Evolutionary conservation across 345 rosid species (phyloP), one percentile per base, ranked within the genome.

Genomic region (Heritiera fomes): DNA sequence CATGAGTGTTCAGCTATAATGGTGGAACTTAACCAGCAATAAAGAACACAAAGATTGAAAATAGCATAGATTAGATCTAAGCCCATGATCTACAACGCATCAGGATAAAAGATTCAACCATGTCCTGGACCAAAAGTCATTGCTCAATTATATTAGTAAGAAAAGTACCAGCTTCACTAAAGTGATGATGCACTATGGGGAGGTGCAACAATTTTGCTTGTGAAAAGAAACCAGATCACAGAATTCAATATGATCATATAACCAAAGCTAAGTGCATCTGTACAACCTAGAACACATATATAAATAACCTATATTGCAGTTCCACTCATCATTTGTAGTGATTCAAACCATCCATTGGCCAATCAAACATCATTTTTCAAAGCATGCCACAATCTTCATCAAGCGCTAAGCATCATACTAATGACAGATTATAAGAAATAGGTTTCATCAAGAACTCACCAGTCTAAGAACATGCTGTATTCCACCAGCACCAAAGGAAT

Each of bases 401-500:
- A 34, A 18, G 49, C 23, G 32, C 45, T n/a, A 55, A 55, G 18
- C 30, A 18, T 56, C 76, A 38, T 56, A 55, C 5, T 10, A 47
- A 56, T 18, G 53, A 47, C 3, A 4, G 20, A 28, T n/a, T 10
- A 62, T 32, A 38, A 65, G 47, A 46, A 47, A 80, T 43, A 5
- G 79, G 28, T 2, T 71, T 70, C 43, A 61, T 61, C 8, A 17
- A 78, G 68, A 76, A 86, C 81, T 80, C 60, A 94, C 98, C 88
- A 77, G 78, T 87, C 90, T 84, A 71, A 81, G 79, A 50, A 91
- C 85, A 55, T 92, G 86, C 56, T 85, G 87, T 40, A 92, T 76
- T 30, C 98, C 98, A 73, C 81, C 90, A 18, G 83, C 79, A 49
- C 97, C 96, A 87, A 92, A 94, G 63, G 98, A 92, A 85, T 94